Percentiles rank a stretch among this genome's conserved stretches.
phyloP scores from a whole-genome alignment of 805 yeast species.

The Hanseniaspora hatyaiensis region DNA sequence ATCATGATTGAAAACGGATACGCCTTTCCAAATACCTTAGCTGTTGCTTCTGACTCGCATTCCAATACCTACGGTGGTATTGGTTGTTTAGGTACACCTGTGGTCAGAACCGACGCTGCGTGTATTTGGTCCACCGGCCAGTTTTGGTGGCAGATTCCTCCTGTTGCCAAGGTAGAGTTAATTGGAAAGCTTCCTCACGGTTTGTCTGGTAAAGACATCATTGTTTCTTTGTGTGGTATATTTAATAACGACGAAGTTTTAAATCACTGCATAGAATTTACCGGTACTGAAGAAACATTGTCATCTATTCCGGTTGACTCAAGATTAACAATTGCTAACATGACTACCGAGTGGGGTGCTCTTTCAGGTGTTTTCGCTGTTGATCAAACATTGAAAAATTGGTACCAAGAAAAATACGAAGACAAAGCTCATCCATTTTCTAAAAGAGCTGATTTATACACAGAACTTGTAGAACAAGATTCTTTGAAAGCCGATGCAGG shows the following conservation, averaged over 20 bases:
- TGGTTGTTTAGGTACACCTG: conserved; percentile 92
- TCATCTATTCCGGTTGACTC: conserved; percentile 62
- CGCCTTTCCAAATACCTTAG: conserved; percentile 83
- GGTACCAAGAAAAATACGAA: conserved; percentile 57
- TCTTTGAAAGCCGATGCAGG: conserved; percentile 48
- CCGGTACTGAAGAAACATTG: conserved; percentile 75
- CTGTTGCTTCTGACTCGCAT: conserved; percentile 96
- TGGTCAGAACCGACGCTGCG: conserved; percentile 97
- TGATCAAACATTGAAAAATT: conserved; percentile 61
- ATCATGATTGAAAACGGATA: conserved; percentile 98
- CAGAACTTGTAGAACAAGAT: conserved; percentile 27
- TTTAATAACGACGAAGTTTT: conserved; percentile 87
- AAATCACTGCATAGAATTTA: conserved; percentile 87
- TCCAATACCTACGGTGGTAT: conserved; percentile 97
- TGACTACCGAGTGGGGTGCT: conserved; percentile 99
- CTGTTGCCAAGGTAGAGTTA: conserved; percentile 88
- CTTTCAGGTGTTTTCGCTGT: conserved; percentile 95
- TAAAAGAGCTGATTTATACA: conserved; percentile 9
- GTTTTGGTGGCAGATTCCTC: conserved; percentile 99
- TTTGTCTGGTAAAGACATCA: conserved; percentile 91
- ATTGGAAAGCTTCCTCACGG: conserved; percentile 72
- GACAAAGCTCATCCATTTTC: conserved; percentile 30
- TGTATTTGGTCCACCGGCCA: conserved; percentile 99
- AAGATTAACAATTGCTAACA: conserved; percentile 85
- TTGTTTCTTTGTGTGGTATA: conserved; percentile 88